Evolutionary conservation across 495 filamentous ascomycete genomes (phyloP), one percentile per base, ranked within the genome.

Genomic region (Neurospora discreta): DNA sequence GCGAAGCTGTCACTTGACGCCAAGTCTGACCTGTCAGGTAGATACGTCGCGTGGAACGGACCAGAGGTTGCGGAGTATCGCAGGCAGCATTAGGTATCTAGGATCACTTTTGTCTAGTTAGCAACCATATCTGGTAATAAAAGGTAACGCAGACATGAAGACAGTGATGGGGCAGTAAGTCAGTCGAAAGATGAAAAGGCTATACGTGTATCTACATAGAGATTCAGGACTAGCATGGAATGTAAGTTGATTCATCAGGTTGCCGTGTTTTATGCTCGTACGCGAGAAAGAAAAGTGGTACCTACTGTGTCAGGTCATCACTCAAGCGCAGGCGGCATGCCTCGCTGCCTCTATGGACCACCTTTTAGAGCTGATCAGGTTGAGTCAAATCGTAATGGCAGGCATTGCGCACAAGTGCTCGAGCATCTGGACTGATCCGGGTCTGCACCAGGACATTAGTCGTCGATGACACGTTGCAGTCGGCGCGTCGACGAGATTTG

Each of bases 151-250:
- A 43, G 71, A 16, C 41, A 68, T 46, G 10, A 46, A 60, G 73
- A 40, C 36, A 36, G 42, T 26, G 16, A 20, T 44, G 74, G 46
- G 74, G 71, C 70, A 65, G 70, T 46, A 70, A 78, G 71, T 97
- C 93, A 97, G 93, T 84, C 87, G 93, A 95, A 94, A 95, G 93
- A 95, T 95, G 93, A 96, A 96, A 96, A 95, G 90, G 83, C 88
- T 90, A 84, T 88, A 87, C 86, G 85, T 81, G 83, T 85, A 88
- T 92, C 89, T 89, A 94, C 89, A 85, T 87, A 83, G 78, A 80
- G 83, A 78, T 73, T 97, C 92, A 89, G 93, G 82, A 85, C 93
- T 94, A 94, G 92, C 92, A 94, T 94, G 92, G 91, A 93, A 91
- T 85, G 87, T 88, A 85, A 85, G 80, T 83, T 85, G 72, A 58